Evolutionary conservation across 1,284 basidiomycete species (phyloP).

Genomic region (Erythrobasidium hasegawianum): DNA sequence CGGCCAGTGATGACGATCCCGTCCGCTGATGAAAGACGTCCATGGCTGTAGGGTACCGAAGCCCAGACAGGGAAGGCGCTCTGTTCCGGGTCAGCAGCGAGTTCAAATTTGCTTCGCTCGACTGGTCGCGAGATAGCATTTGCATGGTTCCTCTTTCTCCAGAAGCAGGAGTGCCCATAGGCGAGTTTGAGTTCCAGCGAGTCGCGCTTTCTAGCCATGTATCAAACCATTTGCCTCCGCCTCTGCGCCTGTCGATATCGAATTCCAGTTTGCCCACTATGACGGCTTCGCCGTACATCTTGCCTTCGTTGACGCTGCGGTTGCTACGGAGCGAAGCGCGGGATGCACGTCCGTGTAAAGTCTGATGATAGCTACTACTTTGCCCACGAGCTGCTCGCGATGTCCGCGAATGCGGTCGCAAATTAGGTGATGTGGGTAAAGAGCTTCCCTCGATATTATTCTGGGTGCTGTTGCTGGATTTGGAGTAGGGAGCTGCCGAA

Average conservation of each 20-base stretch:
- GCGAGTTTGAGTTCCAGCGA: background rate
- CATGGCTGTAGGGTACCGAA: no score
- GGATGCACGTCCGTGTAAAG: background rate
- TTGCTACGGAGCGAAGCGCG: conserved; percentile 10
- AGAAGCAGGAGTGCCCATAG: background rate
- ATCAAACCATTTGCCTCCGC: conserved; percentile 68
- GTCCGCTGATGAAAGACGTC: no score
- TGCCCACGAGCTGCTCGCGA: conserved; percentile 10
- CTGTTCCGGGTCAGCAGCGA: no score
- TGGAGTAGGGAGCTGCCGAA: conserved; percentile 5
- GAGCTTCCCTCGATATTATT: background rate
- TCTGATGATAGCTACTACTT: conserved; percentile 13
- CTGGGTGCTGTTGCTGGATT: conserved; percentile 12
- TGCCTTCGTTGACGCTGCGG: background rate
- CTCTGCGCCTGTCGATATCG: conserved; percentile 66
- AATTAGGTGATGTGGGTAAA: conserved; percentile 5
- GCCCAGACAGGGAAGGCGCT: no score
- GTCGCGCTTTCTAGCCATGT: conserved; percentile 57
- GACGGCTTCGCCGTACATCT: conserved; percentile 36
- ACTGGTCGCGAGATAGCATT: no score
- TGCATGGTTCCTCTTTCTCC: background rate
- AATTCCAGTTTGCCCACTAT: conserved; percentile 84
- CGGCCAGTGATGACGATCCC: no score
- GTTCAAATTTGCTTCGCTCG: no score
- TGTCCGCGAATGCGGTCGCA: conserved; percentile 5